Conservation (phyloP, 129 eudicot genomes). For the Tagetes patula region DNA sequence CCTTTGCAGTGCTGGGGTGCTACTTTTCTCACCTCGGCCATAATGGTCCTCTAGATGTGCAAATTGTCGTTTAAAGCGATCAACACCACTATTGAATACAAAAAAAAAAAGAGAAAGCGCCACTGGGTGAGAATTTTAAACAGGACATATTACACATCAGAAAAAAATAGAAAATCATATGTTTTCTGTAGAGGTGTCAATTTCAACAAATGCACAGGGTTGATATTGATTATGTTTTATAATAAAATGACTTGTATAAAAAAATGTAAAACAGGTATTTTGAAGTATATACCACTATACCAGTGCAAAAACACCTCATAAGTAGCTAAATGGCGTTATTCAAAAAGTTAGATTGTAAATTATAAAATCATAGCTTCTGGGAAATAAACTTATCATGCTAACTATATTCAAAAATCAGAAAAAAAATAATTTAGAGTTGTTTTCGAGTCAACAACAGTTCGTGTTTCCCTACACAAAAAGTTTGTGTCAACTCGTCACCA, state of each 20-base stretch:
- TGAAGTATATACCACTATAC: too few species aligned
- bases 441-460: background rate
- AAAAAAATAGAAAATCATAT: constrained; percentile 5
- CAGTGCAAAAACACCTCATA: background rate
- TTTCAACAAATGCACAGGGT: background rate
- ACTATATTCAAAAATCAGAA: background rate
- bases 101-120: background rate
- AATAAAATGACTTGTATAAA: background rate
- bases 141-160: background rate
- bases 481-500: background rate
- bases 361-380: background rate
- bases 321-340: background rate
- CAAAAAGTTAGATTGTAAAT: background rate
- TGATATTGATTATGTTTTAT: background rate
- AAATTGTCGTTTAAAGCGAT: constrained; percentile 93
- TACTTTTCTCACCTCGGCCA: constrained; percentile 75
- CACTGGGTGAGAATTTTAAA: constrained; percentile 6
- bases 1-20: constrained; percentile 65
- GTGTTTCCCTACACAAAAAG: background rate
- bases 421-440: background rate
- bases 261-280: background rate
- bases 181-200: background rate
- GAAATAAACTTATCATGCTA: background rate
- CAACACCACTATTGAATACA: constrained; percentile 64
- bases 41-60: constrained; percentile 92